phyloP scores from a whole-genome alignment of 371 early-diverging fungal genomes.

The Mucor piriformis region DNA sequence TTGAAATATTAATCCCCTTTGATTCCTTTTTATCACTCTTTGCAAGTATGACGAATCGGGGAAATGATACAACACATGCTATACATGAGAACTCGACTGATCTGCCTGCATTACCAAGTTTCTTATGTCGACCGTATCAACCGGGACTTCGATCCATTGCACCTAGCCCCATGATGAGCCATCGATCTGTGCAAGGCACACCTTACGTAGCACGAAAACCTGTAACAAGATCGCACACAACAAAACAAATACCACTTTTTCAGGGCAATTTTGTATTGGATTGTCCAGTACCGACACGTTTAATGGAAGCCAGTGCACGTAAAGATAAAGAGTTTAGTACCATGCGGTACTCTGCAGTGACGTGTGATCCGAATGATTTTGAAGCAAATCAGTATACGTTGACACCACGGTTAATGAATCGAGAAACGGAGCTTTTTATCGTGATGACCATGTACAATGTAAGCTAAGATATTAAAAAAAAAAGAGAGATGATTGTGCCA shows the following conservation, averaged over 20 bases:
- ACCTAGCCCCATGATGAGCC: constrained; percentile 13
- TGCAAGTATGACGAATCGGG: no score
- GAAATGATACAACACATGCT: no score
- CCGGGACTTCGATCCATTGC: constrained; percentile 14
- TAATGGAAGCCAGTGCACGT: constrained; percentile 60
- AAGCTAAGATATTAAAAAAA: background rate
- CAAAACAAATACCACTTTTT: constrained; percentile 17
- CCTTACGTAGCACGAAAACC: constrained; percentile 18
- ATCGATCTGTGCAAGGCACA: background rate
- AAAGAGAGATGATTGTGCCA: background rate
- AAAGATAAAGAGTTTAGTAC: constrained; percentile 68
- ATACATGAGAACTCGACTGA: no score
- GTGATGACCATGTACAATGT: constrained; percentile 1
- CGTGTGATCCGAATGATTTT: constrained; percentile 88
- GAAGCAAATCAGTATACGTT: constrained; percentile 71
- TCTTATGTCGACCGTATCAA: constrained; percentile 17
- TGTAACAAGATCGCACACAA: constrained; percentile 4
- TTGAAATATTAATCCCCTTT: no score
- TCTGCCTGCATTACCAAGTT: background rate
- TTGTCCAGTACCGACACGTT: constrained; percentile 66
- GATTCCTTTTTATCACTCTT: no score
- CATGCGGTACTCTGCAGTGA: constrained; percentile 84
- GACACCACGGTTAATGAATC: constrained; percentile 73
- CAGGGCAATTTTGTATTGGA: constrained; percentile 75
- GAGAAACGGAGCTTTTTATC: constrained; percentile 84